Base-by-base conservation (phyloP, 2,329 filamentous ascomycete genomes). In the Xylariaceae sp. region DNA sequence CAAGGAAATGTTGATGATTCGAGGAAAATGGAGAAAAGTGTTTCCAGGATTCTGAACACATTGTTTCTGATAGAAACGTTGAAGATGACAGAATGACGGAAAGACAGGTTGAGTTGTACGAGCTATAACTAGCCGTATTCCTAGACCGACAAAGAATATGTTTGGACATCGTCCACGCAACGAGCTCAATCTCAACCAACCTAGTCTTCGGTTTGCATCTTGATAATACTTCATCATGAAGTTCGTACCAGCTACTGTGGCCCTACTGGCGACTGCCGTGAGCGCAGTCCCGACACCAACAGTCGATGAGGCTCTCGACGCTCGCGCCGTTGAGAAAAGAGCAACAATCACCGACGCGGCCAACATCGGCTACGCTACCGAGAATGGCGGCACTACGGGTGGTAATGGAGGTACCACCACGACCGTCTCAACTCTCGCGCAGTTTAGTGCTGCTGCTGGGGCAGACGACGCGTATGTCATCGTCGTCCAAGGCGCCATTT, bases 321-420 rank as follows among this genome's bases (percentile, higher is more conserved):
- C 52, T 35, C 55, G 54, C 15, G 48, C 50, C 18, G 48, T 61
- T 42, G 51, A 58, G 53, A 59, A 59, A 32, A 46, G 59, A 35
- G 58, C 60, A 9, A 48, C 49, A 9, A 56, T 59, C 44, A 59
- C 56, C 12, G 60, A 62, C 33, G 52, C 56, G 14, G 56, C 54
- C n/a, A 44, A 55, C 38, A 35, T 59, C 15, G 59, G 55, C n/a
- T 57, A 57, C 44, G 52, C 53, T 15, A 50, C 51, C 12, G 42
- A 55, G 52, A 58, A 61, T 43, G 55, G 57, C 46, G 57, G 51
- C 51, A 82, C 78, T 3, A 81, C 72, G 5, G 80, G 79, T 46
- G 79, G 80, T 45, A 67, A 71, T 19, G 76, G 74, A n/a, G 79
- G 78, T 43, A 69, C 74, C 2, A 78, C 77, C 10, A 76, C 74